phyloP scores from a whole-genome alignment of 2,329 filamentous ascomycete species.

The Fusarium equiseti region DNA sequence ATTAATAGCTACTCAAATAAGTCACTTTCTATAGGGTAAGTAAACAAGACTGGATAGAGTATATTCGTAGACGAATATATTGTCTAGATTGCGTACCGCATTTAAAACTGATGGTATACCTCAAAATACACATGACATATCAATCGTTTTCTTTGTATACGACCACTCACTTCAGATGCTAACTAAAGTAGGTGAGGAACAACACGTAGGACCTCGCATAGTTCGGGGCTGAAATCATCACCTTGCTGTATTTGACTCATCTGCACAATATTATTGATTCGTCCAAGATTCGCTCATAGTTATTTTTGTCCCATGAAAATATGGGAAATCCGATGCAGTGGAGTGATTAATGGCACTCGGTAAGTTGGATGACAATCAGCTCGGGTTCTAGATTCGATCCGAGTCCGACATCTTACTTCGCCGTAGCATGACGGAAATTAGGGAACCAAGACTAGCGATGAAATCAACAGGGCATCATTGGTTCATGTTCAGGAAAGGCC shows the following conservation, averaged over 20 bases:
- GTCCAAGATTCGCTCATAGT: not conserved
- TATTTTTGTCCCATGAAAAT: not conserved
- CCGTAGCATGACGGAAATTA: conserved; percentile 13
- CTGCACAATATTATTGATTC: not conserved
- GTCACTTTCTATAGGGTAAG: not conserved
- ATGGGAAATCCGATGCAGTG: not conserved
- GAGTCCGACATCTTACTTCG: conserved; percentile 33
- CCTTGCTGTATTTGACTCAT: not conserved
- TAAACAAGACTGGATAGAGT: not conserved
- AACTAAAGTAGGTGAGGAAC: not conserved
- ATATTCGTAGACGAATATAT: not conserved
- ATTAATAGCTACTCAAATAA: not conserved
- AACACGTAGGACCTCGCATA: not conserved
- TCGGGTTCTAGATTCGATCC: conserved; percentile 34
- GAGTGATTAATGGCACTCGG: not conserved
- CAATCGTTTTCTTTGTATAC: not conserved
- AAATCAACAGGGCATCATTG: conserved; percentile 27
- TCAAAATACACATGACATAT: not conserved
- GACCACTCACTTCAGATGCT: not conserved
- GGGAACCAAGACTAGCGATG: conserved; percentile 4
- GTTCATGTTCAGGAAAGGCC: conserved; percentile 7
- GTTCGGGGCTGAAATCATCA: not conserved
- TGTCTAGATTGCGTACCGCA: not conserved
- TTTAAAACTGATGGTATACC: not conserved
- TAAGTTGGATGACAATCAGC: conserved; percentile 10